phyloP scores from a whole-genome alignment of 169 alveolate genomes.

The Cryptosporidium bovis region DNA sequence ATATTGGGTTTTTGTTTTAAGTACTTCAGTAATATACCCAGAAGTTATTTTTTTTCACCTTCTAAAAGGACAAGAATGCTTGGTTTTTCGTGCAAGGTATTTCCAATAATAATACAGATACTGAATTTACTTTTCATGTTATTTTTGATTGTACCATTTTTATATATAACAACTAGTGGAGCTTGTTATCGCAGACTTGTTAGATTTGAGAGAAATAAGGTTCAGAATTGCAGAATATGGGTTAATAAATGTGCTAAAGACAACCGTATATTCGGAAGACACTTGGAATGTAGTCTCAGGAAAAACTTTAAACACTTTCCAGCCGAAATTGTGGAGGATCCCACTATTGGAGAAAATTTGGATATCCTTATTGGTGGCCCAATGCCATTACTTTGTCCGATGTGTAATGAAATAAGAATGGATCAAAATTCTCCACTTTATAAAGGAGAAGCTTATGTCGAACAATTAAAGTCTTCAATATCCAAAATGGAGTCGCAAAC shows the following conservation, averaged over 20 bases:
- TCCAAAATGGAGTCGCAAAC: constrained; percentile 57
- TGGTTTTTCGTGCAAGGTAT: constrained; percentile 59
- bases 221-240: constrained; percentile 71
- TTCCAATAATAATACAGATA: constrained; percentile 29
- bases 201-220: constrained; percentile 59
- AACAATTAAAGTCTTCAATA: constrained; percentile 51
- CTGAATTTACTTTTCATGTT: constrained; percentile 38
- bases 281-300: constrained; percentile 65
- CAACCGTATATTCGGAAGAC: constrained; percentile 60
- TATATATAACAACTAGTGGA: constrained; percentile 68
- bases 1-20: constrained; percentile 49
- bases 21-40: constrained; percentile 57
- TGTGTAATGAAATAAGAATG: constrained; percentile 73
- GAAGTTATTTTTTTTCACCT: constrained; percentile 69
- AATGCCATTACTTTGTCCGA: constrained; percentile 69
- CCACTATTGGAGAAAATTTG: constrained; percentile 67
- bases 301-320: constrained; percentile 70
- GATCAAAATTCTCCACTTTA: constrained; percentile 55
- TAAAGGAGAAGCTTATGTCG: constrained; percentile 72
- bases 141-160: constrained; percentile 31
- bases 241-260: constrained; percentile 72
- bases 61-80: constrained; percentile 60
- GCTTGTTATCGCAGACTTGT: constrained; percentile 70
- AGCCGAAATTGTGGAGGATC: constrained; percentile 68
- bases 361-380: constrained; percentile 66